These are phyloP conservation scores for Spinellus fusiger DNA, from an alignment of 192 early-diverging fungal species.

Conservation along the genomic window DNA sequence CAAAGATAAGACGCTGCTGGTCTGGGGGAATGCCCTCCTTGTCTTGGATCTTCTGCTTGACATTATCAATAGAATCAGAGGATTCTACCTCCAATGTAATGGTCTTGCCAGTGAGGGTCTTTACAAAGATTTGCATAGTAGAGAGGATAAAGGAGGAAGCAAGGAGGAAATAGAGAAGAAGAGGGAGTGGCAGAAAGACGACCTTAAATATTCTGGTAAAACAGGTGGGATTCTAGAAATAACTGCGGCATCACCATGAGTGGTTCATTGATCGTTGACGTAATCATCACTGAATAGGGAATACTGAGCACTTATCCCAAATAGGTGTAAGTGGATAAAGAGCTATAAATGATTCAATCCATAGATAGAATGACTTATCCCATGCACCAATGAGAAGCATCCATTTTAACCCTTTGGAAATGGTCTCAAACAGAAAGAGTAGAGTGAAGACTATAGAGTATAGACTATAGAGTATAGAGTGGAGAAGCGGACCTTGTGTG, in stretches of 20 bases:
- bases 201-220: too few species aligned
- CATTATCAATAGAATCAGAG: constrained; percentile 69
- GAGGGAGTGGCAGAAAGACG: not conserved
- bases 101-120: constrained; percentile 95
- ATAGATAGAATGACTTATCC: not conserved
- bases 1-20: constrained; percentile 77
- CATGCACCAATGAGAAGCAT: not conserved
- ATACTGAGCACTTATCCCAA: not conserved
- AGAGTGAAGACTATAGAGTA: too few species aligned
- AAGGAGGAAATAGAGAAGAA: not conserved
- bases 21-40: constrained; percentile 91
- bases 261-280: not conserved
- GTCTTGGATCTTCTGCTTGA: constrained; percentile 94
- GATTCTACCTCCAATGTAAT: constrained; percentile 91
- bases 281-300: not conserved
- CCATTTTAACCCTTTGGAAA: too few species aligned
- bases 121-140: constrained; percentile 54
- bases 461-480: too few species aligned
- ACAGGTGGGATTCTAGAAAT: not conserved
- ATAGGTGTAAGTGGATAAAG: too few species aligned
- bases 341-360: too few species aligned
- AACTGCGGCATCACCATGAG: not conserved
- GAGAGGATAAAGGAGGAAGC: not conserved
- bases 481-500: too few species aligned
- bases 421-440: too few species aligned